phyloP scores from a whole-genome alignment of 2,329 filamentous ascomycete genomes.

The Cordyceps javanica region DNA sequence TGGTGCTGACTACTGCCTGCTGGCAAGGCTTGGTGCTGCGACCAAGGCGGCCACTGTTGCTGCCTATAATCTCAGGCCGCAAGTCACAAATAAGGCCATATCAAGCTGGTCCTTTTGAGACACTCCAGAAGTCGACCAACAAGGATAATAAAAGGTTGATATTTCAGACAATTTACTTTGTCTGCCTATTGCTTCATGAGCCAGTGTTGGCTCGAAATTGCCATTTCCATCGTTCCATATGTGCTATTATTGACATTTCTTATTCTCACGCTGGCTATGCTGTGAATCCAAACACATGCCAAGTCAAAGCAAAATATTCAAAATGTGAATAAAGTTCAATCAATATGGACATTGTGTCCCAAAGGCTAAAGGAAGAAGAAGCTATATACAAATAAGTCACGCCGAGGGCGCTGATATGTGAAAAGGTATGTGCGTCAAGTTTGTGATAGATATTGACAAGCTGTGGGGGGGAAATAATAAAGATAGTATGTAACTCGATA shows the following conservation, averaged over 20 bases:
- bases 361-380: not conserved
- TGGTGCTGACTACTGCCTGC: not conserved
- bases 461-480: slow-evolving; percentile 4
- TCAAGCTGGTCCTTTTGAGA: not conserved
- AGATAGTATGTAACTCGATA: slow-evolving; percentile 4
- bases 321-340: not conserved
- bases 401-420: not conserved
- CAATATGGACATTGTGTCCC: not conserved
- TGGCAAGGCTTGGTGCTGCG: not conserved
- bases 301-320: slow-evolving; percentile 13
- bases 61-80: slow-evolving; percentile 6
- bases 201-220: not conserved
- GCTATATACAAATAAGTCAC: slow-evolving; percentile 4
- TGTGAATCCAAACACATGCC: slow-evolving; percentile 25
- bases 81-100: not conserved
- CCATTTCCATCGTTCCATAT: not conserved
- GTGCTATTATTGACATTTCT: not conserved
- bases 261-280: not conserved
- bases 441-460: slow-evolving; percentile 1
- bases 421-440: slow-evolving; percentile 19
- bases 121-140: not conserved
- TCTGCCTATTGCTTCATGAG: too few species aligned
- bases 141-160: not conserved
- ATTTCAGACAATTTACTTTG: too few species aligned
- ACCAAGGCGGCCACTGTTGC: not conserved